phyloP scores from a whole-genome alignment of 768 basidiomycete genomes.

The Hemileccinum impolitum region DNA sequence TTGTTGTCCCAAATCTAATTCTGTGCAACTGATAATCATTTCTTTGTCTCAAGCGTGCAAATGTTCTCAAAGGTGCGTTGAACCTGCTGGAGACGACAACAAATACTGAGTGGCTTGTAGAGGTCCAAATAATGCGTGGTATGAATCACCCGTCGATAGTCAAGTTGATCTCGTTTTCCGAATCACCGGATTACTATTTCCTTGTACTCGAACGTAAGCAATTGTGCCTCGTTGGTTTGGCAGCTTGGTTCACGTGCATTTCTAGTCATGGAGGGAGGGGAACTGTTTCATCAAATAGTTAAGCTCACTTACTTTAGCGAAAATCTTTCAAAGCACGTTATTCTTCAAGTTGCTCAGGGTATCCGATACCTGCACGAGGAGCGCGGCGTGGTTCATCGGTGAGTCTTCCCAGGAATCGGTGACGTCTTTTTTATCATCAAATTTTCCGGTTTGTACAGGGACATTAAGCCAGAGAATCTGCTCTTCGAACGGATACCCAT shows the following conservation, averaged over 20 bases:
- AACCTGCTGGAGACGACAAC: not conserved
- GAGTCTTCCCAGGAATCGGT: slow-evolving; percentile 6
- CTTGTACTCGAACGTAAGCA: slow-evolving; percentile 84
- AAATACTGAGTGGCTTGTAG: slow-evolving; percentile 37
- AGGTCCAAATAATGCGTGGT: slow-evolving; percentile 99
- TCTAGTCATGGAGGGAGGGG: slow-evolving; percentile 94
- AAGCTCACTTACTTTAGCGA: slow-evolving; percentile 99
- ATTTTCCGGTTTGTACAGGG: slow-evolving; percentile 35
- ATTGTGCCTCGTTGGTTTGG: not conserved
- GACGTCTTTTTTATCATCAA: not conserved
- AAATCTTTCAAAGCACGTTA: slow-evolving; percentile 94
- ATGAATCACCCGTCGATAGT: slow-evolving; percentile 90
- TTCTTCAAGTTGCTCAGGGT: slow-evolving; percentile 90
- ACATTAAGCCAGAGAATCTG: slow-evolving; percentile 98
- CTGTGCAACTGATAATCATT: slow-evolving; percentile 17
- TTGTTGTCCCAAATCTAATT: slow-evolving; percentile 18
- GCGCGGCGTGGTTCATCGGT: slow-evolving; percentile 94
- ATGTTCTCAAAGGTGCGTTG: slow-evolving; percentile 84
- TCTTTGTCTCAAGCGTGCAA: slow-evolving; percentile 67
- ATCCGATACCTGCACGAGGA: slow-evolving; percentile 97
- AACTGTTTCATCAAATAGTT: slow-evolving; percentile 98
- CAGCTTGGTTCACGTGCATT: slow-evolving; percentile 9
- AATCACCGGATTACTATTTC: slow-evolving; percentile 92
- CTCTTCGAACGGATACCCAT: slow-evolving; percentile 92
- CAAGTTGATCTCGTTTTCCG: slow-evolving; percentile 87